phyloP scores from a whole-genome alignment of 169 alveolate genomes.

The Plasmodium blacklocki region DNA sequence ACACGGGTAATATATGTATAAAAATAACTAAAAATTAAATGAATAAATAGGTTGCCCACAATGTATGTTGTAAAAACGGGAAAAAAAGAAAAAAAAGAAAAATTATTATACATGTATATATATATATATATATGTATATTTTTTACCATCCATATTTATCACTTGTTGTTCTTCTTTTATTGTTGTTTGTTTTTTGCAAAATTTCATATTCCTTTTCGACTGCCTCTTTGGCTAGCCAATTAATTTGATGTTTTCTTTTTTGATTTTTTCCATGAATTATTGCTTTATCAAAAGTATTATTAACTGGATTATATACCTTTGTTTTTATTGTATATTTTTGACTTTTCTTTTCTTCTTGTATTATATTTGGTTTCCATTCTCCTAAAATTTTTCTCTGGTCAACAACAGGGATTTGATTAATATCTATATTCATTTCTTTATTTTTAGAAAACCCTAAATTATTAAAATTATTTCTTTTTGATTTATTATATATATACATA shows the following conservation, averaged over 20 bases:
- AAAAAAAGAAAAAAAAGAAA: background rate
- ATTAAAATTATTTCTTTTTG: constrained; percentile 10
- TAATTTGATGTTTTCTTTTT: constrained; percentile 82
- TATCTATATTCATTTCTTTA: constrained; percentile 36
- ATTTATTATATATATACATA: background rate
- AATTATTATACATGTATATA: too few species aligned
- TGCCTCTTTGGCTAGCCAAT: constrained; percentile 91
- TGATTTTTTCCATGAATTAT: constrained; percentile 73
- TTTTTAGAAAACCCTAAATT: constrained; percentile 31
- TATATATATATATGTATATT: background rate
- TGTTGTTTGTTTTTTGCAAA: constrained; percentile 85
- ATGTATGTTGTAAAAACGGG: background rate
- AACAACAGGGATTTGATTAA: constrained; percentile 42
- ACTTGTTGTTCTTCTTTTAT: constrained; percentile 85
- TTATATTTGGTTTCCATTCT: constrained; percentile 54
- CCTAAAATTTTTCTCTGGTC: constrained; percentile 50
- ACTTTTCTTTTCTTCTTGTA: constrained; percentile 37
- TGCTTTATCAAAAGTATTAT: constrained; percentile 68
- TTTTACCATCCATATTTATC: constrained; percentile 90
- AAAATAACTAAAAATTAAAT: too few species aligned
- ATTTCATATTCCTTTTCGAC: constrained; percentile 88
- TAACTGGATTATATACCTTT: constrained; percentile 52
- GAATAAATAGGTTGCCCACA: background rate
- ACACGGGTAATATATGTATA: too few species aligned
- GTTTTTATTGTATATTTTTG: constrained; percentile 61